phyloP scores from a whole-genome alignment of 179 eudicot genomes.

The Sideroxylon spinosum region DNA sequence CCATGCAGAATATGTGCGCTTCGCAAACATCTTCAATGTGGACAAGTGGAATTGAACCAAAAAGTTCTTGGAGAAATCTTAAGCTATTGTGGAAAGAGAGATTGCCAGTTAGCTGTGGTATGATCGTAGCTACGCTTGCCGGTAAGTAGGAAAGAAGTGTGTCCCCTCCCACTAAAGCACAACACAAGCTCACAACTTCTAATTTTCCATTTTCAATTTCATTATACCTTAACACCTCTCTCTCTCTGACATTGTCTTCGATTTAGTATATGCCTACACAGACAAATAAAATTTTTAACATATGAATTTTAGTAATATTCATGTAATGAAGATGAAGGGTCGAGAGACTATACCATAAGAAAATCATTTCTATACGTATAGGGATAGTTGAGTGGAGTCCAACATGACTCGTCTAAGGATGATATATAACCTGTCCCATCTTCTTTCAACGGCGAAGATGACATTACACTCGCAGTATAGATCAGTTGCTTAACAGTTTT shows the following conservation, averaged over 20 bases:
- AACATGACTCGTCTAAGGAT: constrained; percentile 43
- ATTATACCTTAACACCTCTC: constrained; percentile 11
- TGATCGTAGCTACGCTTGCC: background rate
- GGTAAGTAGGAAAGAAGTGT: background rate
- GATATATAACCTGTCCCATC: constrained; percentile 36
- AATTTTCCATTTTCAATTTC: constrained; percentile 6
- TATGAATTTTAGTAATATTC: too few relatives aligned
- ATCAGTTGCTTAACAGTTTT: constrained; percentile 45
- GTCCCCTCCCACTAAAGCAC: constrained; percentile 14
- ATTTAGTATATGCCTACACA: constrained; percentile 5
- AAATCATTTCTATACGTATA: constrained; percentile 10
- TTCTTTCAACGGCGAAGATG: constrained; percentile 45
- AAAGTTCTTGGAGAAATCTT: constrained; percentile 9
- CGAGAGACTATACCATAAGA: constrained; percentile 15
- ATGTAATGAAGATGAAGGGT: too few relatives aligned
- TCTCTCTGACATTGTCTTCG: constrained; percentile 14
- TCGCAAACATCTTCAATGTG: constrained; percentile 18
- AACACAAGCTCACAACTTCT: constrained; percentile 10
- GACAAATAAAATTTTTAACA: too few relatives aligned
- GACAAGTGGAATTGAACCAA: background rate
- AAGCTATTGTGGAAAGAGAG: background rate
- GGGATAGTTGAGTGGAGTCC: constrained; percentile 45
- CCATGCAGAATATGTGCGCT: constrained; percentile 19
- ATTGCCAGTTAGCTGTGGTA: constrained; percentile 8
- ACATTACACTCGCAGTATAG: constrained; percentile 40